phyloP scores from a whole-genome alignment of 768 basidiomycete species.

The Russula griseocarnosa region DNA sequence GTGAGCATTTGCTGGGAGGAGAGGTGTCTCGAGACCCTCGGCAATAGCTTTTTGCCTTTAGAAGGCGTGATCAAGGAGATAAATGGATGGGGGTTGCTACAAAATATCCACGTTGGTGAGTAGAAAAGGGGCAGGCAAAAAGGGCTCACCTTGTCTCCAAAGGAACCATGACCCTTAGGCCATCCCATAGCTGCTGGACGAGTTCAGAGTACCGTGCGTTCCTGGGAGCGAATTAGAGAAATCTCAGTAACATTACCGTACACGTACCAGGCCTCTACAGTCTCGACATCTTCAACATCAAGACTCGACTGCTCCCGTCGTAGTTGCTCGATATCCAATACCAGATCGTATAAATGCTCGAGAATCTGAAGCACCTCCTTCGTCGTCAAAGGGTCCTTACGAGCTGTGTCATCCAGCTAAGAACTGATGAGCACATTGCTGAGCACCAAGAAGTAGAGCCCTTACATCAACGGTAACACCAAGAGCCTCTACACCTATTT shows the following conservation, averaged over 20 bases:
- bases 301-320: constrained; percentile 68
- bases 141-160: constrained; percentile 79
- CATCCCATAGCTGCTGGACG: constrained; percentile 74
- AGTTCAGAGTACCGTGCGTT: constrained; percentile 51
- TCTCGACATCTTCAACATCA: constrained; percentile 47
- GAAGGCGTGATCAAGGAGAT: constrained; percentile 81
- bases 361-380: constrained; percentile 74
- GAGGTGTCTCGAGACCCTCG: constrained; percentile 83
- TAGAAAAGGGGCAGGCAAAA: no score
- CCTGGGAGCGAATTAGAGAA: constrained; percentile 40
- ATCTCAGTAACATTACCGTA: neutral
- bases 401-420: constrained; percentile 60
- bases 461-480: constrained; percentile 55
- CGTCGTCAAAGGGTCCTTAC: constrained; percentile 69
- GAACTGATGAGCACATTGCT: constrained; percentile 9
- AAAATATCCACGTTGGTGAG: neutral
- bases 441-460: neutral
- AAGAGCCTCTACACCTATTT: constrained; percentile 68
- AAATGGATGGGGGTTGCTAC: constrained; percentile 92
- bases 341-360: constrained; percentile 81
- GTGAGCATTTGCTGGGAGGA: constrained; percentile 76
- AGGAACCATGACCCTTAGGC: constrained; percentile 81
- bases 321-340: constrained; percentile 81
- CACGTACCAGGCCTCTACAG: constrained; percentile 43
- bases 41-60: constrained; percentile 92